Base-by-base conservation (phyloP, 225 moss, liverwort and hornwort genomes). In the Straminergon stramineum region DNA sequence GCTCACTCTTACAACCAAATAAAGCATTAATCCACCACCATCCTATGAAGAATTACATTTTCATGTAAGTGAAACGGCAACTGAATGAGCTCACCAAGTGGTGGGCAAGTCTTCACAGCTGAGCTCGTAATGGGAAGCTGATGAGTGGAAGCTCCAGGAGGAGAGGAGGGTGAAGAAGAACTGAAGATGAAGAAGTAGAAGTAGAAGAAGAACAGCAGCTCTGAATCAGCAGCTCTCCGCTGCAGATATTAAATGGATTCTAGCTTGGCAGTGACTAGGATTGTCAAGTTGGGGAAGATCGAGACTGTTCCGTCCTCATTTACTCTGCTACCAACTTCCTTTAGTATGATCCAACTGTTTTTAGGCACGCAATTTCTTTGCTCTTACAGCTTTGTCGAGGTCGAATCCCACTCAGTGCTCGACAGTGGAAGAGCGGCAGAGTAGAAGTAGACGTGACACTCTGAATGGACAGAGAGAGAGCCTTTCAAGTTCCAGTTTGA, bases 311-410 rank as follows among this genome's bases (percentile, higher is more conserved):
- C 69, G 55, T 17, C 43, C 55, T 81, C 76, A 77, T 90, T 86
- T 56, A 90, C 26, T 85, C 15, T 26, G 77, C 85, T 88, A 88
- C 85, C 92, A 48, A 90, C 89, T 85, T 85, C 43, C 75, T 87
- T 77, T 55, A 48, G 41, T 67, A 30, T 84, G 76, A 34, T 52
- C 65, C 86, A 86, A 55, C 75, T 87, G 80, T 56, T 35, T 35
- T 68, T 34, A 2, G 24, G 41, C 8, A 39, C 13, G n/a, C 73
- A 53, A 53, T 48, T 81, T 51, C 70, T 11, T 51, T 35, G 57
- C 81, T 48, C 35, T 34, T 68, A 5, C 84, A 56, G 55, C 66
- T 17, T 9, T 26, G 30, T 69, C 55, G 20, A 80, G 43, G 85
- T 57, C 2, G 64, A 71, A 48, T 64, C 64, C 64, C 32, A 31